These are phyloP conservation scores for Bipolaris oryzae DNA, from an alignment of 2,329 filamentous ascomycete genomes.

Conservation along the genomic window DNA sequence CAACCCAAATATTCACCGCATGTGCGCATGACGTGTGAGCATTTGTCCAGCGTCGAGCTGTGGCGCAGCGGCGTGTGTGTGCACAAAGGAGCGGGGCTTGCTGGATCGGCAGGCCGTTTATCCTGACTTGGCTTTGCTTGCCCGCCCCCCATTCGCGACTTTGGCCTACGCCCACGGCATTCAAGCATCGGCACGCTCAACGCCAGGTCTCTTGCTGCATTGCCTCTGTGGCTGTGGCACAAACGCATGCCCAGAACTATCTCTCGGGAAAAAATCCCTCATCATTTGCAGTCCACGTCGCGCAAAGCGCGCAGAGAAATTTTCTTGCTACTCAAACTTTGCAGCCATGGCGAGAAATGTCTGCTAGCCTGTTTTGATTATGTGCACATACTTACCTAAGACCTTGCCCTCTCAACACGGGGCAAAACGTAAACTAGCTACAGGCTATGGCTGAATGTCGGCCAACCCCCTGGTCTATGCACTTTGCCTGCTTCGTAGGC, in stretches of 20 bases:
- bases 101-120: constrained; percentile 15
- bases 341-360: not conserved
- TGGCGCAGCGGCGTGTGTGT: constrained; percentile 36
- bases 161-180: not conserved
- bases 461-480: not conserved
- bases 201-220: constrained; percentile 10
- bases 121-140: constrained; percentile 17
- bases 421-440: not conserved
- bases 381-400: not conserved
- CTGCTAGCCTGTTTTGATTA: not conserved
- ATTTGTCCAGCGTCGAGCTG: constrained; percentile 23
- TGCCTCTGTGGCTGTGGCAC: not conserved
- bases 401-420: too few species aligned
- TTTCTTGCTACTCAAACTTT: not conserved
- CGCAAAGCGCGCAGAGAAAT: constrained; percentile 1
- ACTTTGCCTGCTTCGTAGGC: too few species aligned
- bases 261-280: not conserved
- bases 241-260: not conserved
- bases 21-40: constrained; percentile 41
- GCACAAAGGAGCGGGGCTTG: constrained; percentile 35
- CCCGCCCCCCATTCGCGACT: constrained; percentile 22
- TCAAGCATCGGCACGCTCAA: constrained; percentile 19
- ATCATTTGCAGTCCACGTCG: not conserved
- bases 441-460: not conserved
- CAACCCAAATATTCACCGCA: constrained; percentile 24